Base-by-base conservation (phyloP, 148 eudicot species). In the Hydrangea macrophylla region DNA sequence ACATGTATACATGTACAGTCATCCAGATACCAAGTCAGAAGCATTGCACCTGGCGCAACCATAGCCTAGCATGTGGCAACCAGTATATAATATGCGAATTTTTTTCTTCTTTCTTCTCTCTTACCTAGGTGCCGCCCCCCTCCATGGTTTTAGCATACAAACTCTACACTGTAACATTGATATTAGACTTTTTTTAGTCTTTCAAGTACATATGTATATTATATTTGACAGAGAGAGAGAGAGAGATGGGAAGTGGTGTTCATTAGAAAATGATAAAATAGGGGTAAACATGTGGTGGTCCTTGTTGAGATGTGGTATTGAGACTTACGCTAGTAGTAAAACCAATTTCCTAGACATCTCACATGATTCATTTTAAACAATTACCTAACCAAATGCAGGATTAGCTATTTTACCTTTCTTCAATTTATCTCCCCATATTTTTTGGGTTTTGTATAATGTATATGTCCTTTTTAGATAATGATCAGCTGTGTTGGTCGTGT, bases 41-140 rank as follows among this genome's bases (percentile, higher is more conserved):
- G 72, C 83, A 74, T 71, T 77, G 81, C 78, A 81, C 78, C 70
- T 77, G 84, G 78, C 84, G 61, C 62, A 60, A 70, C 78, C 9
- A 48, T 50, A 35, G 75, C 61, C 68, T 69, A 31, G 75, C 84
- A 81, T 73, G 78, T 73, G 84, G 64, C 78, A 67, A n/a, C 60
- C 58, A 33, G 18, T 72, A 13, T 18, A 25, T 42, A 35, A 8
- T 11, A 4, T 70, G n/a, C 65, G 59, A 4, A 70, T 17, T 33
- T 75, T 62, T 22, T 56, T 9, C n/a, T 36, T 40, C 31, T 18
- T 8, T 20, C 39, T 53, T 63, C 71, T 64, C 74, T 68, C 60
- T 55, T 60, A 75, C 39, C 82, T 26, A 79, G 83, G 83, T 75
- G 76, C 83, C 83, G 76, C 68, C 83, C 81, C 68, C 69, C 55